Conservation (phyloP, 2,329 filamentous ascomycete species). For the Zasmidium citrigriseum region DNA sequence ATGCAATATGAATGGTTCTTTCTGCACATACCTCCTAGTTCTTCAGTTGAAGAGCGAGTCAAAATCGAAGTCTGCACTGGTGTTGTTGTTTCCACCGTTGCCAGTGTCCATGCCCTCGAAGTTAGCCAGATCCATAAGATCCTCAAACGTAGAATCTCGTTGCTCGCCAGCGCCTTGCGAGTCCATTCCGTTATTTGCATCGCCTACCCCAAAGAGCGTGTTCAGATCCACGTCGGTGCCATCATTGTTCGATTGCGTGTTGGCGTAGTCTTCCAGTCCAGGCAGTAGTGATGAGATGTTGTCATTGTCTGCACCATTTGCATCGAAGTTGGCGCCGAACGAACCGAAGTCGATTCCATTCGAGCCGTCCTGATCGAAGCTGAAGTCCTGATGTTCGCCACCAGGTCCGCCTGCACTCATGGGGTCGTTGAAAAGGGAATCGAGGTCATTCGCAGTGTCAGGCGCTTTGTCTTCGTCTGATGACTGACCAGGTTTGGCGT, state of each 20-base stretch:
- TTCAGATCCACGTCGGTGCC: slow-evolving; percentile 29
- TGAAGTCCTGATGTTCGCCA: slow-evolving; percentile 22
- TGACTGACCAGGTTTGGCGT: slow-evolving; percentile 4
- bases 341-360: slow-evolving; percentile 38
- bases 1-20: too few species aligned
- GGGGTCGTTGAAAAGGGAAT: slow-evolving; percentile 37
- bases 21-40: too few species aligned
- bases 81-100: slow-evolving; percentile 26
- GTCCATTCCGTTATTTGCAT: slow-evolving; percentile 16
- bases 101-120: slow-evolving; percentile 29
- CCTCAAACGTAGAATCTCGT: slow-evolving; percentile 35
- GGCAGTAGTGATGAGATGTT: slow-evolving; percentile 41
- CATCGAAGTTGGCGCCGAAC: slow-evolving; percentile 25
- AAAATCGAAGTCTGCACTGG: slow-evolving; percentile 18
- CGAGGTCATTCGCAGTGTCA: slow-evolving; percentile 35
- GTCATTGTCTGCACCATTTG: slow-evolving; percentile 29
- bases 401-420: slow-evolving; percentile 12
- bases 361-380: slow-evolving; percentile 15
- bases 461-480: slow-evolving; percentile 26
- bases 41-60: slow-evolving; percentile 22
- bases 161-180: slow-evolving; percentile 20
- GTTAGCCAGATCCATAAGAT: slow-evolving; percentile 37
- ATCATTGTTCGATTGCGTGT: slow-evolving; percentile 25
- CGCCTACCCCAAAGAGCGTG: slow-evolving; percentile 24
- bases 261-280: slow-evolving; percentile 45